A percentile compares a stretch with the other conserved stretches of the same genome.
These are phyloP conservation scores for Fraxinus albicans DNA, from an alignment of 305 asterid genomes.

Conservation along the genomic window DNA sequence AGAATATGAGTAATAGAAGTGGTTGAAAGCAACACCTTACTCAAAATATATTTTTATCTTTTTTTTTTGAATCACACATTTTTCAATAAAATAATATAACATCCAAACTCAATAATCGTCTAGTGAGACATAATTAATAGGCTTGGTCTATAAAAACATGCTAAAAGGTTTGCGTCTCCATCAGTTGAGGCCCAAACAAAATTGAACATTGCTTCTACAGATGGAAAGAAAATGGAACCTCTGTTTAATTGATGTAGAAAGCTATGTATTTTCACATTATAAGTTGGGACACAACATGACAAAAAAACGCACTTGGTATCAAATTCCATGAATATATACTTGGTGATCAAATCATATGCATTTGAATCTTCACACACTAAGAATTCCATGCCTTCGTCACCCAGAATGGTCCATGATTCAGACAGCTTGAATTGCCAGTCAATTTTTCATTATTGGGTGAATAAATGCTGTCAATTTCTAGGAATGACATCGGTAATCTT, in stretches of 20 bases:
- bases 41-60: too few relatives aligned
- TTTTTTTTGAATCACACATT: too few relatives aligned
- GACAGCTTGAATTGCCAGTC: neutral
- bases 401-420: neutral
- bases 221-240: neutral
- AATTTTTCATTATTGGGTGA: neutral
- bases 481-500: neutral
- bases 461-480: neutral
- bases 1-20: neutral
- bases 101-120: neutral
- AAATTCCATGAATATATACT: conserved; percentile 17
- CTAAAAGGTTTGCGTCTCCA: neutral
- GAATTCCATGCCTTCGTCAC: neutral
- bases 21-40: neutral
- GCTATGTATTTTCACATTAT: neutral
- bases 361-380: neutral
- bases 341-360: neutral
- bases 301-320: conserved; percentile 17
- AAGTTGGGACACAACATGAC: conserved; percentile 13
- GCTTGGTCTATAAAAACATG: neutral
- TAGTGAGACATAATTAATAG: neutral
- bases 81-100: too few relatives aligned
- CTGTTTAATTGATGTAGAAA: conserved; percentile 11
- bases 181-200: neutral
- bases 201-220: neutral